Conservation (phyloP, 345 rosid species). For the Eucalyptus sp. region DNA sequence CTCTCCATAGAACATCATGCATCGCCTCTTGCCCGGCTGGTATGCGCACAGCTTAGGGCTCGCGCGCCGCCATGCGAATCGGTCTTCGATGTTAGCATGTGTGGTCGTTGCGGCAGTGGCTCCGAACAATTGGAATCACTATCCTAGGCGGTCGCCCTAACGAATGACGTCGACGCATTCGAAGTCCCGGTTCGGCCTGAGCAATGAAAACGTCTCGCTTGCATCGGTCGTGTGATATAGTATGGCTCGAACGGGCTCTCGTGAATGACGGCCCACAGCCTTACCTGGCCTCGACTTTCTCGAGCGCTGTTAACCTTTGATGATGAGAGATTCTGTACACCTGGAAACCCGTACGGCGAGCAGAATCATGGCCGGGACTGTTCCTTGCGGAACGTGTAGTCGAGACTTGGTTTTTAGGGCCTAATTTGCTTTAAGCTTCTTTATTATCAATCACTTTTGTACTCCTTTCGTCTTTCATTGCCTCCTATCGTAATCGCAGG, state of each 20-base stretch:
- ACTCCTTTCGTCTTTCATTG: not conserved
- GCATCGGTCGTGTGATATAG: not conserved
- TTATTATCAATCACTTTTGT: not conserved
- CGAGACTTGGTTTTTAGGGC: not conserved
- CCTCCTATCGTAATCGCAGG: not conserved
- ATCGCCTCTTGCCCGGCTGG: not conserved
- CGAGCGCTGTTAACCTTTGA: not conserved
- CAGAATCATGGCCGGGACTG: not conserved
- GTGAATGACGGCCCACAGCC: not conserved
- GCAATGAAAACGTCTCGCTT: not conserved
- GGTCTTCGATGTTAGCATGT: not conserved
- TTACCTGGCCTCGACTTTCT: not conserved
- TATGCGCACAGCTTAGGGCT: not conserved
- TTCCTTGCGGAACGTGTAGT: not conserved
- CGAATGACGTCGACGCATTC: not conserved
- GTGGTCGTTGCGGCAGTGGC: not conserved
- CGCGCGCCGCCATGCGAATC: not conserved
- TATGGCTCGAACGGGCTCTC: not conserved
- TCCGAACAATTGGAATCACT: not conserved
- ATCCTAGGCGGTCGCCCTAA: not conserved
- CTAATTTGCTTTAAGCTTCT: not conserved
- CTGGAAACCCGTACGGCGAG: not conserved
- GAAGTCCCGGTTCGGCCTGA: not conserved
- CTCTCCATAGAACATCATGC: not conserved
- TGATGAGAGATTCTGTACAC: not conserved